Base-by-base conservation (phyloP, 352 stramenopile species). In the Phytopythium aichiense region DNA sequence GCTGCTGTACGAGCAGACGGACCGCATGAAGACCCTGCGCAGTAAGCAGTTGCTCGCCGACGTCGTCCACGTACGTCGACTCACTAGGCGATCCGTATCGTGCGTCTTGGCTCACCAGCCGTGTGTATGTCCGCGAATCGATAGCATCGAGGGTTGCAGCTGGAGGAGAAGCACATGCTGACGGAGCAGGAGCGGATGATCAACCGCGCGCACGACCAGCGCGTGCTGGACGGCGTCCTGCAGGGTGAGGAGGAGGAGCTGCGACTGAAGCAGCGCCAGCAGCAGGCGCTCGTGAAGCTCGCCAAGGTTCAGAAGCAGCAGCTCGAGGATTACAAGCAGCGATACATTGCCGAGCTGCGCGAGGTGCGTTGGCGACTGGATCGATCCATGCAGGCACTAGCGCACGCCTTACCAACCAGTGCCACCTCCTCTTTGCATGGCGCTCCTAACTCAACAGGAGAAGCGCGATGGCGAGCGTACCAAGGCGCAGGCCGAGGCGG, bases 21-120 rank as follows among this genome's bases (percentile, higher is more conserved):
- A 97, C 63, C 94, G 91, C 60, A 97, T 97, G 81, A 98, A 98
- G 75, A 89, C 84, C 6, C 67, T 98, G 33, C 69, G 87, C 1
- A 91, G 76, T 56, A 93, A 96, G 68, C 77, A 97, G 56, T 65
- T 96, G 15, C 74, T 96, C 22, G 65, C 77, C 0, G 92, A 98
- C 37, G 89, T 95, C n/a, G 65, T 97, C 18, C 77, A 94, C 56
- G 79, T 82, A 49, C 57, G 80, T 64, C 30, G 7, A 6, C 40
- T 1, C 60, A n/a, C 48, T 5, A 38, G 33, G 33, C 33, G 1
- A 38, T 12, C 33, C 33, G 7, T 2, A 38, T 5, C 33, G 33
- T 38, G 5, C 33, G 33, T 38, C 33, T 38, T 5, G 11, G 1
- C 33, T 8, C 33, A 30, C 25, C 25, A 30, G 25, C 25, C 1